phyloP scores from a whole-genome alignment of 805 yeast genomes.

The Wickerhamiella cacticola region DNA sequence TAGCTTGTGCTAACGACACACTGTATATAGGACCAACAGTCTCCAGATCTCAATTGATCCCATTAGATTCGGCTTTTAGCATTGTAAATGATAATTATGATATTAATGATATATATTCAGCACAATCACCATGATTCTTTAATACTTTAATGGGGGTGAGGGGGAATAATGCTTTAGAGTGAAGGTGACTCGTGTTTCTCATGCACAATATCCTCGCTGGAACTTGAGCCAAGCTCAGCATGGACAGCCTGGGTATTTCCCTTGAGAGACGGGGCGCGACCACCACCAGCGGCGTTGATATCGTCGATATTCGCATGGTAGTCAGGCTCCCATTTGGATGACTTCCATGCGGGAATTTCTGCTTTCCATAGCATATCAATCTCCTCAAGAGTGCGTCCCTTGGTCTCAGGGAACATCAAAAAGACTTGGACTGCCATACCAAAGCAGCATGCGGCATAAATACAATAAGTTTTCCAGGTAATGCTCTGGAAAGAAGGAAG shows the following conservation, averaged over 20 bases:
- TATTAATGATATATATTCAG: no score
- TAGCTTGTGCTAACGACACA: no score
- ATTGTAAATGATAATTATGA: no score
- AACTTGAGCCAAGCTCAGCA: not conserved
- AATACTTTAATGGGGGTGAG: no score
- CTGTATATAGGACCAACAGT: no score
- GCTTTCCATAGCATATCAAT: slow-evolving; percentile 46
- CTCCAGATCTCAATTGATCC: no score
- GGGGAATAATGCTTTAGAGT: no score
- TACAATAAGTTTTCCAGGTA: slow-evolving; percentile 52
- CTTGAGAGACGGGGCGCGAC: slow-evolving; percentile 23
- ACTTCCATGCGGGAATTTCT: slow-evolving; percentile 21
- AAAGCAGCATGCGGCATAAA: slow-evolving; percentile 61
- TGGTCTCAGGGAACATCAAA: slow-evolving; percentile 51
- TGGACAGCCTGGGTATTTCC: not conserved
- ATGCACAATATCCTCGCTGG: not conserved
- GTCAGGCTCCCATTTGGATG: slow-evolving; percentile 18
- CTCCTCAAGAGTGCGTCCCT: slow-evolving; percentile 55
- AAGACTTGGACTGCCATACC: slow-evolving; percentile 46
- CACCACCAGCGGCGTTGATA: slow-evolving; percentile 23
- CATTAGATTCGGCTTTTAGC: no score
- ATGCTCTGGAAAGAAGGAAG: slow-evolving; percentile 64
- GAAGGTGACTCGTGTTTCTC: slow-evolving; percentile 1
- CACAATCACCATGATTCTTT: no score
- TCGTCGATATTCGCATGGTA: slow-evolving; percentile 16